Evolutionary conservation across 768 basidiomycete genomes (phyloP).

Genomic region (Cantharellus cinnabarinus): DNA sequence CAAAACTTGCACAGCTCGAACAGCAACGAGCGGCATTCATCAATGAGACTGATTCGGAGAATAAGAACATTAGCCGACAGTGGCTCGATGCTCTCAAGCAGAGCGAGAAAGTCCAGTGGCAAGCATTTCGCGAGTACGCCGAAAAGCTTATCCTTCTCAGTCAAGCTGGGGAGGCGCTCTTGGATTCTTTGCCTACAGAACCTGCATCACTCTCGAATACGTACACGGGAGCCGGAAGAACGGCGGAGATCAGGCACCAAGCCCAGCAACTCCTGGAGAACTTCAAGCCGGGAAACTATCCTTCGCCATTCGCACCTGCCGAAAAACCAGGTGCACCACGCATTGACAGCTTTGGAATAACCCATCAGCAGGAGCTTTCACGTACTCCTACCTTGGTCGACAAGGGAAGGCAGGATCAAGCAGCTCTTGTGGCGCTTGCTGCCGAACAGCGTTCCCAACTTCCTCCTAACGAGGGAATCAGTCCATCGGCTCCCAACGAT

Average conservation of each 20-base stretch:
- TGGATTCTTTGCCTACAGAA: constrained; percentile 35
- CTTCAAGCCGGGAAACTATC: constrained; percentile 47
- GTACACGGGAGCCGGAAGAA: constrained; percentile 41
- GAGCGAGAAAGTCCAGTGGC: constrained; percentile 61
- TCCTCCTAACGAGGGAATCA: constrained; percentile 10
- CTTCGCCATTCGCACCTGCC: constrained; percentile 21
- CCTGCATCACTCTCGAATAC: constrained; percentile 42
- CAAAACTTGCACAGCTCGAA: constrained; percentile 39
- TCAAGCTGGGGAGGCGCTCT: constrained; percentile 44
- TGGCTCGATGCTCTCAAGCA: constrained; percentile 31
- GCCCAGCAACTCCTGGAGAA: constrained; percentile 63
- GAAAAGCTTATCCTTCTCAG: constrained; percentile 60
- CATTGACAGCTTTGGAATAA: constrained; percentile 60
- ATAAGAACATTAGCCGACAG: constrained; percentile 54
- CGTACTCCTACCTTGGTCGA: constrained; percentile 10
- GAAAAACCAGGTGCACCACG: constrained; percentile 26
- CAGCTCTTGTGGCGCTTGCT: constrained; percentile 11
- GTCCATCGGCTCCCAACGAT: constrained; percentile 15
- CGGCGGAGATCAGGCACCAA: constrained; percentile 49
- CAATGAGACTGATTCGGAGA: constrained; percentile 45
- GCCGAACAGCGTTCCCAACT: constrained; percentile 23
- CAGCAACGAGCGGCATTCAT: constrained; percentile 38
- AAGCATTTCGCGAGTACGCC: constrained; percentile 65
- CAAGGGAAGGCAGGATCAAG: constrained; percentile 12
- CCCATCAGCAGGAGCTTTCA: constrained; percentile 49